Evolutionary conservation across 345 rosid genomes (phyloP).

Genomic region (Syzygium jambos): DNA sequence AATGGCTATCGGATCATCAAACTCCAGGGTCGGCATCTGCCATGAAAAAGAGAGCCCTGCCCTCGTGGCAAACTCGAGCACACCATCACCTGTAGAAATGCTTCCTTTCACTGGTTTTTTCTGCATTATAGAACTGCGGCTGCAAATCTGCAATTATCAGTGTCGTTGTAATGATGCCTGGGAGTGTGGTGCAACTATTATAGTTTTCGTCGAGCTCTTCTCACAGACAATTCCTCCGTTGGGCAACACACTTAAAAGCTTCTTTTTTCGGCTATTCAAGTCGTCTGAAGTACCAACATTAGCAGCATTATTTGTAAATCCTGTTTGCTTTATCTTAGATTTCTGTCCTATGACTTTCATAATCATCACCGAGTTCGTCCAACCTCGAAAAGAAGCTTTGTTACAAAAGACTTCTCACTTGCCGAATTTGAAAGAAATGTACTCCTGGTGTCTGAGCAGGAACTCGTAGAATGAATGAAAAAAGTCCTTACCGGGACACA

Average conservation of each 20-base stretch:
- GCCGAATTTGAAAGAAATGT: not conserved
- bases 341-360: not conserved
- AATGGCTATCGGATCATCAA: not conserved
- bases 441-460: not conserved
- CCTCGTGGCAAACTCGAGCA: not conserved
- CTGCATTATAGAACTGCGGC: not conserved
- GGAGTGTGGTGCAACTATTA: not conserved
- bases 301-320: not conserved
- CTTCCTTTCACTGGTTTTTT: not conserved
- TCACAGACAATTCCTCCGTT: not conserved
- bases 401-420: not conserved
- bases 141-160: not conserved
- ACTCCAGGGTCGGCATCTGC: not conserved
- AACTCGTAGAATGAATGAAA: not conserved
- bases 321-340: not conserved
- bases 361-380: not conserved
- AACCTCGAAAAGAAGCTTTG: not conserved
- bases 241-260: not conserved
- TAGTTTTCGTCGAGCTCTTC: not conserved
- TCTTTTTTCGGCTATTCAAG: not conserved
- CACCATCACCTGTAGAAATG: not conserved
- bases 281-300: not conserved
- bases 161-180: not conserved
- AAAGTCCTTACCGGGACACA: not conserved
- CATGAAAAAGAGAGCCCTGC: not conserved